A percentile compares a stretch with the other conserved stretches of the same genome.
These are phyloP conservation scores for Collybiopsis luxurians DNA, from an alignment of 768 basidiomycete genomes.

Conservation along the genomic window DNA sequence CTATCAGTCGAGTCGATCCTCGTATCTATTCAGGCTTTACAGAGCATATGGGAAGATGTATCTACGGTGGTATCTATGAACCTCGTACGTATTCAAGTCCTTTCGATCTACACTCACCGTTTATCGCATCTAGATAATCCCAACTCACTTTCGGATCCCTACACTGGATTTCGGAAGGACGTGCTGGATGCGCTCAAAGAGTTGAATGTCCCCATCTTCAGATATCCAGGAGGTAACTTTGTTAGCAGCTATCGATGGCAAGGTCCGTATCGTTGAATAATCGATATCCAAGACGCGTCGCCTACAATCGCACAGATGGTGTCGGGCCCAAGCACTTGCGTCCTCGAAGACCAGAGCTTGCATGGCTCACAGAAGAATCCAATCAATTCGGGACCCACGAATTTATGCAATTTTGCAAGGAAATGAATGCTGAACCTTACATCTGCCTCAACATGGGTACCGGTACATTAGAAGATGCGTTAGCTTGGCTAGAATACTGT, in stretches of 20 bases:
- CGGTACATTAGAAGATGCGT: slow-evolving; percentile 56
- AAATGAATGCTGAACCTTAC: slow-evolving; percentile 51
- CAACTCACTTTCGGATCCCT: slow-evolving; percentile 32
- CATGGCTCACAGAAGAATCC: slow-evolving; percentile 58
- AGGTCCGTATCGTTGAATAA: slow-evolving; percentile 18
- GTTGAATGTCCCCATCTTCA: slow-evolving; percentile 44
- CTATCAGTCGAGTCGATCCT: slow-evolving; percentile 42
- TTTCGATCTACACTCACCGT: not conserved
- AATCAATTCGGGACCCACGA: slow-evolving; percentile 60
- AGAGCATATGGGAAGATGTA: slow-evolving; percentile 58
- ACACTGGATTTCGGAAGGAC: slow-evolving; percentile 48
- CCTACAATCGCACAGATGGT: slow-evolving; percentile 34
- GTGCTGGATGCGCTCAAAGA: slow-evolving; percentile 44
- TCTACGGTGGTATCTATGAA: slow-evolving; percentile 49
- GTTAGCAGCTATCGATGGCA: slow-evolving; percentile 58
- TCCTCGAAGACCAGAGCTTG: slow-evolving; percentile 55
- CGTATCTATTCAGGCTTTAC: slow-evolving; percentile 61
- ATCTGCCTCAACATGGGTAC: slow-evolving; percentile 66
- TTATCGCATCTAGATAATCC: slow-evolving; percentile 20
- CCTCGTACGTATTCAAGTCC: slow-evolving; percentile 13
- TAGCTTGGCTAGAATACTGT: slow-evolving; percentile 64
- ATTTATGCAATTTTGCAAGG: slow-evolving; percentile 56
- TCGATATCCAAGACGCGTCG: not conserved
- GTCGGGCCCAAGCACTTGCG: slow-evolving; percentile 48
- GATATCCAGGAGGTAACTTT: slow-evolving; percentile 58